Evolutionary conservation across 208 protist genomes (phyloP), one percentile per base, ranked within the genome.

Genomic region (Novymonas esmeraldas): DNA sequence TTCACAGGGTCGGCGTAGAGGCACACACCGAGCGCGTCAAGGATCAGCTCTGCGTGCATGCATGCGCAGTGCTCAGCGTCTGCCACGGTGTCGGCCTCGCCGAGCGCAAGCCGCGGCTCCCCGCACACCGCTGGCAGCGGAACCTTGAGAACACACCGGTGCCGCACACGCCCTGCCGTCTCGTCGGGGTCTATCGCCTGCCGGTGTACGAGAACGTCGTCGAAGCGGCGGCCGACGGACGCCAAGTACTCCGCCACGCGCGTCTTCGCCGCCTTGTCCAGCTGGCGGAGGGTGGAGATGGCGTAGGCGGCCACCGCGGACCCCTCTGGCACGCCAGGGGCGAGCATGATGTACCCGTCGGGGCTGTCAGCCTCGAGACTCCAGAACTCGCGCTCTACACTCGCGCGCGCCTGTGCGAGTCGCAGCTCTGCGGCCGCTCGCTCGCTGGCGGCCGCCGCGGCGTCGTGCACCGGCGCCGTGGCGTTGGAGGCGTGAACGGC

Each of bases 41-140:
- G 79, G n/a, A 93, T 86, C 33, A 97, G 77, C 75, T 97, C 93
- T 24, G 85, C 83, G 63, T 97, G 93, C 93, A 95, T 95, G 41
- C 83, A 83, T 26, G 93, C 93, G 34, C 92, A 78, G 56, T 69
- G 58, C 64, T 89, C 84, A 6, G 93, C 93, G 41, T 94, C 82
- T 0, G 70, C 67, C 16, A 71, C 69, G 41, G 65, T 85, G 16
- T 79, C 68, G 11, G 82, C 87, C 57, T 90, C 86, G 36, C 93
- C 93, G 28, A 95, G 46, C 28, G 88, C 93, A 13, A 95, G 62
- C 10, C 90, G 87, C 13, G 70, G 52, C 60, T 92, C 81, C 2
- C 93, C 93, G 51, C 87, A 94, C 7, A 58, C 58, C 14, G 66
- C 34, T 13, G 93, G 93, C 31, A 95, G 63, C 26, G 93, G 93